Base-by-base conservation (phyloP, 768 basidiomycete species). In the Austroboletus festivus region DNA sequence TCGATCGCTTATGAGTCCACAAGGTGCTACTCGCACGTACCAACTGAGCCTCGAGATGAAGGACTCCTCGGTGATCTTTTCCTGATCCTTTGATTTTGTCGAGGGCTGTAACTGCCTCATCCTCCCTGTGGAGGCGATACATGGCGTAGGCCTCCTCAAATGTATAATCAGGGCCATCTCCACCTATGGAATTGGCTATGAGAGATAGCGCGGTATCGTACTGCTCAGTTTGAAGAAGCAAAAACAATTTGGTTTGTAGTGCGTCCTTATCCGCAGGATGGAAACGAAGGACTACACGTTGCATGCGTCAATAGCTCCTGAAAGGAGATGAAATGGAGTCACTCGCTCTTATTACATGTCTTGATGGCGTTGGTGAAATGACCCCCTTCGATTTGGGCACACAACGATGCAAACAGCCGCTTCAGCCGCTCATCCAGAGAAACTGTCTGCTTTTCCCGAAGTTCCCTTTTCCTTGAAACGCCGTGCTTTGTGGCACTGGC, bases 301-400 rank as follows among this genome's bases (percentile, higher is more conserved):
- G 50, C 51, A 50, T 31, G 50, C 28, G 54, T 60, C 51, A 63
- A 46, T 50, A 33, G 34, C 51, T 55, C 50, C 50, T 51, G 46
- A 62, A 50, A 56, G 48, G 50, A 53, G 22, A 55, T 52, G 56
- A 58, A 56, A 33, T 44, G 48, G 33, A 26, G 52, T 48, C 47
- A 74, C 82, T 49, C 59, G 91, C 93, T 87, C 74, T 91, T 93
- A 69, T 92, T 86, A 73, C 90, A 93, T 53, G 93, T 93, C 77
- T 85, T 90, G 61, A 93, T 77, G 22, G 91, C 92, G 59, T 91
- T 92, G 38, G 71, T 68, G 62, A 91, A 85, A 69, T 93, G 83
- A 2, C 86, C 89, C n/a, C 86, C 90, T 53, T 94, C 90, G 57
- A 94, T 84, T 64, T 95, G 93, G 10, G 89, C 86, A 62, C 82